Evolutionary conservation across 1,284 basidiomycete genomes (phyloP).

Genomic region (Trichosporon sp.): DNA sequence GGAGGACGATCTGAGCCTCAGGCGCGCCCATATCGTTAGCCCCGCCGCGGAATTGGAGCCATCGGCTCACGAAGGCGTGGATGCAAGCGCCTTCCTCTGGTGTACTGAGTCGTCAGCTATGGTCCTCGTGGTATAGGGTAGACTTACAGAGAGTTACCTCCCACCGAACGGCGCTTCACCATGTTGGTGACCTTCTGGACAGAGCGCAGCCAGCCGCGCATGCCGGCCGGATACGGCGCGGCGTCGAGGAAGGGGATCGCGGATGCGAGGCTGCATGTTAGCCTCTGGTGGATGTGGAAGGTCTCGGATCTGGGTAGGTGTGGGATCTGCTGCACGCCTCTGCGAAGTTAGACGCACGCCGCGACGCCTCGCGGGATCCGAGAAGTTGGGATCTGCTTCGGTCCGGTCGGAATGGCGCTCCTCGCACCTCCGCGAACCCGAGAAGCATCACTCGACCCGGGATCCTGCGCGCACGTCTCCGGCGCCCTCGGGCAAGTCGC

Average conservation of each 20-base stretch:
- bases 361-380: neutral
- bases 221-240: slow-evolving; percentile 12
- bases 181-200: slow-evolving; percentile 12
- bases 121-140: too few relatives aligned
- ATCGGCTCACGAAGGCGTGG: neutral
- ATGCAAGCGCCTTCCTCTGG: slow-evolving; percentile 9
- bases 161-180: slow-evolving; percentile 5
- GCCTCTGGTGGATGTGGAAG: neutral
- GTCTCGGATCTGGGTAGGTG: neutral
- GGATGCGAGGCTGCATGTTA: slow-evolving; percentile 1
- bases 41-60: neutral
- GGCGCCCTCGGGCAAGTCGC: neutral
- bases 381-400: neutral
- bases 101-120: neutral
- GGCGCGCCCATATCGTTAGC: slow-evolving; percentile 11
- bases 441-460: neutral
- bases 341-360: neutral
- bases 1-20: slow-evolving; percentile 16
- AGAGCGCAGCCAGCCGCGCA: slow-evolving; percentile 4
- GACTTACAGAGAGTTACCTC: neutral
- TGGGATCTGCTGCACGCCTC: neutral
- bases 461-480: too few relatives aligned
- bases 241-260: slow-evolving; percentile 14
- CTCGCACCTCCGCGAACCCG: neutral
- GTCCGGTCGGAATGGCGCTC: neutral